Conservation (phyloP, 176 grass and related monocot genomes). For the Themeda triandra region DNA sequence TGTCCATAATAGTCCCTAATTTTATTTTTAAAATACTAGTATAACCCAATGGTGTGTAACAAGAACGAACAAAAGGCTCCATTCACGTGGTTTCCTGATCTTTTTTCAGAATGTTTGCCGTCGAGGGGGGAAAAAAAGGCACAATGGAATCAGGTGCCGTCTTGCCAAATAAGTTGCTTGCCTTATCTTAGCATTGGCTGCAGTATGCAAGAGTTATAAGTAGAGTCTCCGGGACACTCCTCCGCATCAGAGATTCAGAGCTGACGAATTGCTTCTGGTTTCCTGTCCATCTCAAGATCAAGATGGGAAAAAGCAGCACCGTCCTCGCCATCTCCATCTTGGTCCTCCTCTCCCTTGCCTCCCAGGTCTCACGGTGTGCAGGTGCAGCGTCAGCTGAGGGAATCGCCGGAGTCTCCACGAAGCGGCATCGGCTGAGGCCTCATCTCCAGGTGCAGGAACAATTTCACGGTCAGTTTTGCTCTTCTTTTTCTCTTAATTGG, state of each 20-base stretch:
- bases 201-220: conserved; percentile 3
- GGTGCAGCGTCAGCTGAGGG: conserved; percentile 15
- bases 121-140: not conserved
- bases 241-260: conserved; percentile 3
- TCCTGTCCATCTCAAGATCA: conserved; percentile 29
- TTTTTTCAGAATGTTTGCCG: not conserved
- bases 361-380: conserved; percentile 27
- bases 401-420: not conserved
- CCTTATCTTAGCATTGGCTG: not conserved
- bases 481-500: too few species aligned
- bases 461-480: not conserved
- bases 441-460: conserved; percentile 20
- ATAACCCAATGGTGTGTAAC: not conserved
- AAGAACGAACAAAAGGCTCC: not conserved
- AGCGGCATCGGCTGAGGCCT: not conserved
- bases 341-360: conserved; percentile 31
- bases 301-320: conserved; percentile 29
- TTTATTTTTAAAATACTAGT: not conserved
- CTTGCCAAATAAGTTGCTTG: not conserved
- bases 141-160: conserved; percentile 10
- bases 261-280: conserved; percentile 15
- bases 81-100: conserved; percentile 12
- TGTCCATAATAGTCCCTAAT: not conserved
- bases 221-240: conserved; percentile 15
- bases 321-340: conserved; percentile 14